phyloP scores from a whole-genome alignment of 352 stramenopile genomes.

The Pythium aquatile region DNA sequence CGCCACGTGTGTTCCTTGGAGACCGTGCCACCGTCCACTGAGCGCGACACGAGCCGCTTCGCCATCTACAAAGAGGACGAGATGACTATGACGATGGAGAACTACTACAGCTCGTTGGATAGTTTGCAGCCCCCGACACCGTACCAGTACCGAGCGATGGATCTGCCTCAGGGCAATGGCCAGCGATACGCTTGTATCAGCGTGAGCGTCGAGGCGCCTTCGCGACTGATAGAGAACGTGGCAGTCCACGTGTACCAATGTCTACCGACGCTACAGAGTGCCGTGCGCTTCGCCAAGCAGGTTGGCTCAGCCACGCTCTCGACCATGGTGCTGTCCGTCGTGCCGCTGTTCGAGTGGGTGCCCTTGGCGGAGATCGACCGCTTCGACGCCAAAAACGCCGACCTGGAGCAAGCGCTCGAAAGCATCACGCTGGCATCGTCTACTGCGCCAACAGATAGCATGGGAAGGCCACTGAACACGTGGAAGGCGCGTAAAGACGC shows the following conservation, averaged over 20 bases:
- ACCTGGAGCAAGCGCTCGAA: slow-evolving; percentile 70
- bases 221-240: slow-evolving; percentile 47
- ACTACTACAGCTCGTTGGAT: slow-evolving; percentile 34
- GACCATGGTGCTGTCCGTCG: slow-evolving; percentile 46
- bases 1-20: slow-evolving; percentile 62
- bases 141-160: slow-evolving; percentile 47
- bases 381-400: slow-evolving; percentile 58
- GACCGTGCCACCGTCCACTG: slow-evolving; percentile 19
- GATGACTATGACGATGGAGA: slow-evolving; percentile 77
- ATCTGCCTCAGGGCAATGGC: slow-evolving; percentile 51
- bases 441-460: slow-evolving; percentile 8
- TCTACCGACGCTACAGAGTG: slow-evolving; percentile 76
- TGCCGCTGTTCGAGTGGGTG: slow-evolving; percentile 84
- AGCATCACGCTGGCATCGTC: slow-evolving; percentile 17
- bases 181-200: slow-evolving; percentile 76
- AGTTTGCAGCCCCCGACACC: not conserved
- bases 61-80: slow-evolving; percentile 82
- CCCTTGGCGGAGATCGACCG: slow-evolving; percentile 61
- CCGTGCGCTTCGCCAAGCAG: slow-evolving; percentile 68
- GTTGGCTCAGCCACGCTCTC: slow-evolving; percentile 46
- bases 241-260: slow-evolving; percentile 78
- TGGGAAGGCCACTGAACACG: slow-evolving; percentile 38
- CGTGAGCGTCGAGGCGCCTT: slow-evolving; percentile 35
- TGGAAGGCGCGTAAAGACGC: slow-evolving; percentile 74
- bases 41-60: slow-evolving; percentile 54